These are phyloP conservation scores for Tephrocybe sp. DNA, from an alignment of 768 basidiomycete genomes.

Conservation along the genomic window DNA sequence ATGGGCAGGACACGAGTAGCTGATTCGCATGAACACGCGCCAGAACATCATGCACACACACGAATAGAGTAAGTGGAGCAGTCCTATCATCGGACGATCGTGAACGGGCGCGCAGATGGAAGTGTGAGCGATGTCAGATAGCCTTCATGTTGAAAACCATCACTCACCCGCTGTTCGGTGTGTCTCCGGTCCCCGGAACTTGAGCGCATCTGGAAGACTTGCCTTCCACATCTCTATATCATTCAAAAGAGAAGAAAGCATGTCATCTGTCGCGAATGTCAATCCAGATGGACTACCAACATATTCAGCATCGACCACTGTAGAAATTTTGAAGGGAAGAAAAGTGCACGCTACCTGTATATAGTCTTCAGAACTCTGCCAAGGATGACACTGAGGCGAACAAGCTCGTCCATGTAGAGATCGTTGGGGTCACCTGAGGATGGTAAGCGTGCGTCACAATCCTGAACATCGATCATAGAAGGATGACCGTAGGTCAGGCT, in stretches of 20 bases:
- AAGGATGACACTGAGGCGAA: slow-evolving; percentile 86
- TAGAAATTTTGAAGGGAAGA: no score
- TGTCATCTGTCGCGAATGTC: slow-evolving; percentile 78
- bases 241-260: slow-evolving; percentile 57
- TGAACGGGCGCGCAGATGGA: slow-evolving; percentile 3
- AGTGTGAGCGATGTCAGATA: background rate
- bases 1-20: slow-evolving; percentile 87
- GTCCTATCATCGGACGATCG: slow-evolving; percentile 44
- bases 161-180: slow-evolving; percentile 63
- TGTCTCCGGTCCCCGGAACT: slow-evolving; percentile 70
- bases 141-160: background rate
- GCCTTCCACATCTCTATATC: slow-evolving; percentile 78
- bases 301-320: no score
- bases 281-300: slow-evolving; percentile 90
- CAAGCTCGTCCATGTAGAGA: slow-evolving; percentile 86
- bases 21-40: slow-evolving; percentile 98
- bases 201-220: slow-evolving; percentile 72
- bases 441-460: slow-evolving; percentile 93
- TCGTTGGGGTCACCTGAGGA: slow-evolving; percentile 80
- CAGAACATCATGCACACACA: slow-evolving; percentile 96
- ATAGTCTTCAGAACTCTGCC: slow-evolving; percentile 91
- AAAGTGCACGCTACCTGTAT: slow-evolving; percentile 58
- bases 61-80: slow-evolving; percentile 84
- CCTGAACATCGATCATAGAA: slow-evolving; percentile 93
- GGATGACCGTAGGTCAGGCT: slow-evolving; percentile 91